These are phyloP conservation scores for Calophaca sinica DNA, from an alignment of 306 rosid genomes.

Conservation along the genomic window DNA sequence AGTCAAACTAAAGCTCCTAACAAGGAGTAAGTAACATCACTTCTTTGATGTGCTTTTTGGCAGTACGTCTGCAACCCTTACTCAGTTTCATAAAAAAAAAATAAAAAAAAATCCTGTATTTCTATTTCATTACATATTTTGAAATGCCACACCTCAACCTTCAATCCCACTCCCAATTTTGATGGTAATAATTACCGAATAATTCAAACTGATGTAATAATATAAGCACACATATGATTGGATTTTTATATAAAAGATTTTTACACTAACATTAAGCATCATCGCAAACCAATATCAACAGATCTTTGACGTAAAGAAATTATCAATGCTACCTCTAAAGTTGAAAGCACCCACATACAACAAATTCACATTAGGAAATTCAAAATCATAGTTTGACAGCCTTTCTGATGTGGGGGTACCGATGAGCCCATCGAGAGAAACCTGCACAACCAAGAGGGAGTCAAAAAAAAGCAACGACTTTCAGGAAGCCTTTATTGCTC, in stretches of 20 bases:
- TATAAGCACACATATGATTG: neutral
- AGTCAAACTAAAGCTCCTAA: too few species aligned
- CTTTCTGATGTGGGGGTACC: constrained; percentile 71
- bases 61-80: too few species aligned
- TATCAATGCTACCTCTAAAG: constrained; percentile 9
- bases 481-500: neutral
- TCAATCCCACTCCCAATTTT: neutral
- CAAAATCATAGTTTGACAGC: constrained; percentile 49
- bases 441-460: constrained; percentile 56
- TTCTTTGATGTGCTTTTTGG: too few species aligned
- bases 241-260: neutral
- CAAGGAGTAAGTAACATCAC: too few species aligned
- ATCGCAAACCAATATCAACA: neutral
- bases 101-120: too few species aligned
- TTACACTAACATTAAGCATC: constrained; percentile 13
- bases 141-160: neutral
- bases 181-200: neutral
- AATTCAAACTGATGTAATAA: neutral
- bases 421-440: constrained; percentile 71
- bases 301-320: neutral
- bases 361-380: constrained; percentile 29
- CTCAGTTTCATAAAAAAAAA: too few species aligned
- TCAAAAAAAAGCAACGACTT: constrained; percentile 5
- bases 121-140: neutral
- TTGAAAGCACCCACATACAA: constrained; percentile 33